Base-by-base conservation (phyloP, 768 basidiomycete species). In the Auricularia sp. region DNA sequence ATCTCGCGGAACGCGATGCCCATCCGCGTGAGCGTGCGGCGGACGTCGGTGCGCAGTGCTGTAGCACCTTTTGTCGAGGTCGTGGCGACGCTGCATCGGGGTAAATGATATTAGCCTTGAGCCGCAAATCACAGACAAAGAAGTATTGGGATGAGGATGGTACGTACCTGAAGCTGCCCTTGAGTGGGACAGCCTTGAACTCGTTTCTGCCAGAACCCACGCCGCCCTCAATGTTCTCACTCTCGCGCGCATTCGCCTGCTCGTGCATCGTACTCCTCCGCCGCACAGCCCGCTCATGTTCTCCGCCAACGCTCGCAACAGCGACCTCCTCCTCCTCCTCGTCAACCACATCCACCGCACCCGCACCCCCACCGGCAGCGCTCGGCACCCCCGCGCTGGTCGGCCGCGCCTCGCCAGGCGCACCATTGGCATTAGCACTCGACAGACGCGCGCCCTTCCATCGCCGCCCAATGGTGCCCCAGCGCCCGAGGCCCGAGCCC, bases 1-100 rank as follows among this genome's bases (percentile, higher is more conserved):
- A 84, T 93, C 73, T 93, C 90, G 51, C 93, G 84, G 73, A 97
- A 94, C 74, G 93, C 91, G 39, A 99, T 90, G 67, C 94, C 93
- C 86, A 98, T 93, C 58, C 95, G 84, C 70, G 95, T 91, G 51
- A 98, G 81, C 2, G 97, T 95, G 14, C 84, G 83, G 61, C 83
- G 81, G 68, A 99, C 88, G 74, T 98, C 96, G 64, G 81, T 76
- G 74, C 92, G 90, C 76, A 98, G 87, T 7, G 83, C 80, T 11
- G 82, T 76, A 3, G 93, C 90, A 5, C 90, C 72, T 72, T 96
- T 98, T 3, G 93, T 93, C 36, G 93, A 90, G 1, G 97, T 99
- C 6, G 97, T 99, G 4, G 92, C 88, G 53, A 99, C 97, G 69
- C 93, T 92, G 67, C 51, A 61, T 61, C 29, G 16, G 8, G 6